These are phyloP conservation scores for Penicillium antarcticum DNA, from an alignment of 495 filamentous ascomycete genomes.

Conservation along the genomic window DNA sequence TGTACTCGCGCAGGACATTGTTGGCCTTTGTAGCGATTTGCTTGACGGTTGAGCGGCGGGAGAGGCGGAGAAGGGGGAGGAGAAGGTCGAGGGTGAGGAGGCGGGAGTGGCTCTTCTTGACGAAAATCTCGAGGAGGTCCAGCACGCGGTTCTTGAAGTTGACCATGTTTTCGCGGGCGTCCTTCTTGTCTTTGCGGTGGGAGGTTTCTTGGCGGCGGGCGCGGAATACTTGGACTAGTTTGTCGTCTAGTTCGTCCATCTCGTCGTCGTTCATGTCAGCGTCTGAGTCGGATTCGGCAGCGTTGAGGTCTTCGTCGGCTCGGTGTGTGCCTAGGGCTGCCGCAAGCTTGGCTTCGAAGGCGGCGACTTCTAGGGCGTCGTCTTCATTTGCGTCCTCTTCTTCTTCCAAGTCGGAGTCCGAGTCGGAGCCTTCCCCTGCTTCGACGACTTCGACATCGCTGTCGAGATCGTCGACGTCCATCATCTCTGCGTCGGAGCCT, in stretches of 20 bases:
- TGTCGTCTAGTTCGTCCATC: slow-evolving; percentile 85
- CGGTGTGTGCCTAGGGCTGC: slow-evolving; percentile 65
- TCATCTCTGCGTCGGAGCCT: slow-evolving; percentile 32
- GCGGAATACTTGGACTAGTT: slow-evolving; percentile 78
- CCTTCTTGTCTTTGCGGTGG: slow-evolving; percentile 78
- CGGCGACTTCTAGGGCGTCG: slow-evolving; percentile 51
- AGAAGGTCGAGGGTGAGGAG: slow-evolving; percentile 64
- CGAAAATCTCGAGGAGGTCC: slow-evolving; percentile 80
- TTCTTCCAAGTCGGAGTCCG: slow-evolving; percentile 40
- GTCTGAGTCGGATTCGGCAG: slow-evolving; percentile 57
- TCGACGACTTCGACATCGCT: slow-evolving; percentile 33
- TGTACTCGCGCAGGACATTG: slow-evolving; percentile 63
- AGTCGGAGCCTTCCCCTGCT: slow-evolving; percentile 24
- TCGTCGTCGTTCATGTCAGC: slow-evolving; percentile 91
- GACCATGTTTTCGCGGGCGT: slow-evolving; percentile 82
- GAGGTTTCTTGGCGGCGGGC: slow-evolving; percentile 58
- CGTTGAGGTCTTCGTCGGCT: slow-evolving; percentile 51
- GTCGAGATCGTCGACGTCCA: slow-evolving; percentile 36
- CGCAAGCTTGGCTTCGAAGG: slow-evolving; percentile 75
- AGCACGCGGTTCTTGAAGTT: slow-evolving; percentile 94
- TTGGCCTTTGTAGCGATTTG: slow-evolving; percentile 70
- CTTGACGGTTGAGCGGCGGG: slow-evolving; percentile 63
- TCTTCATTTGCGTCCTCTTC: slow-evolving; percentile 41
- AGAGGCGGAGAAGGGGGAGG: slow-evolving; percentile 58
- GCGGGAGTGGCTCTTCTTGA: slow-evolving; percentile 72